A percentile compares a stretch with the other conserved stretches of the same genome.
Conservation (phyloP, 805 yeast genomes). For the Yarrowia deformans region DNA sequence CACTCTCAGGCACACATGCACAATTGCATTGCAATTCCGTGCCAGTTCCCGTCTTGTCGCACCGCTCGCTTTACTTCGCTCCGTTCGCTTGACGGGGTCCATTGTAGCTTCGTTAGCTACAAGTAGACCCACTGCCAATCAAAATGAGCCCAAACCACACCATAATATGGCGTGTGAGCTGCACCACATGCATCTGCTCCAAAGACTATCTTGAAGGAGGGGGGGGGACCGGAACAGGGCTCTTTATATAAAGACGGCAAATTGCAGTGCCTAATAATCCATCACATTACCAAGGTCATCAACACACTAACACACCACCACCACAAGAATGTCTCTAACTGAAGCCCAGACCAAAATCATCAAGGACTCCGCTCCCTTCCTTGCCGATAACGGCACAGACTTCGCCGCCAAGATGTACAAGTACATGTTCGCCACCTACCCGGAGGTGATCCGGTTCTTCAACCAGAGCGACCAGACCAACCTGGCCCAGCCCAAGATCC, state of each 20-base stretch:
- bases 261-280: background rate
- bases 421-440: slow-evolving; percentile 61
- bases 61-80: no score
- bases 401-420: slow-evolving; percentile 63
- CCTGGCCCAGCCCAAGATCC: slow-evolving; percentile 62
- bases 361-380: slow-evolving; percentile 56
- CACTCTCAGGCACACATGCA: no score
- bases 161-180: slow-evolving; percentile 30
- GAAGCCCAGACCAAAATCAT: slow-evolving; percentile 43
- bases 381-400: slow-evolving; percentile 62
- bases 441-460: slow-evolving; percentile 66
- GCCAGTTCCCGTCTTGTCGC: no score
- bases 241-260: background rate
- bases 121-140: background rate
- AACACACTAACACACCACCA: background rate
- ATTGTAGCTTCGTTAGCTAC: background rate
- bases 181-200: slow-evolving; percentile 1
- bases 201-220: background rate
- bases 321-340: slow-evolving; percentile 37
- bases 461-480: slow-evolving; percentile 64
- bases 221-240: background rate
- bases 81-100: background rate
- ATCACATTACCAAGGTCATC: background rate
- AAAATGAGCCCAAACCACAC: slow-evolving; percentile 11
- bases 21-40: no score